Conservation (phyloP, 2,329 filamentous ascomycete species). For the Xylaria sp. region DNA sequence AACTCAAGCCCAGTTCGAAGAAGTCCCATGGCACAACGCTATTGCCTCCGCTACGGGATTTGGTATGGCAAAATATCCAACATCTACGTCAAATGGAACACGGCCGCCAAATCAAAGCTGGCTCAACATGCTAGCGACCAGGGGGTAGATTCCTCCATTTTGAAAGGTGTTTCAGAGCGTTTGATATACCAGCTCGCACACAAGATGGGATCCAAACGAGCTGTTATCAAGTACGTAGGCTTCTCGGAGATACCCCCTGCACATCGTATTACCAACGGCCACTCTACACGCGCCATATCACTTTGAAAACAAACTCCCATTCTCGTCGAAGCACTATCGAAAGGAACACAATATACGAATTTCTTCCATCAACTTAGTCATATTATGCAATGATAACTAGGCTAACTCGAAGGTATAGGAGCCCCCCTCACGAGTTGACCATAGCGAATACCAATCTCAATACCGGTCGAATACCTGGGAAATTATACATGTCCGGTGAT, state of each 20-base stretch:
- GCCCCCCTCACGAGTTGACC: background rate
- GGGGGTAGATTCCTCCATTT: background rate
- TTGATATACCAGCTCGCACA: slow-evolving; percentile 1
- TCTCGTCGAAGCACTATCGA: background rate
- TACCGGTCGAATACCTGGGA: background rate
- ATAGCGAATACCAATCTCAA: background rate
- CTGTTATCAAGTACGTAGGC: slow-evolving; percentile 4
- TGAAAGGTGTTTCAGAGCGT: slow-evolving; percentile 7
- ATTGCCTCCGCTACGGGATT: background rate
- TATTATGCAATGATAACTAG: background rate
- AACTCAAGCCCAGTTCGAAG: background rate
- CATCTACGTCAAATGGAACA: background rate
- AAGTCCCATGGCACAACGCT: background rate
- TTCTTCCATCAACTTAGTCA: too few species aligned
- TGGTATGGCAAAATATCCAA: slow-evolving; percentile 1
- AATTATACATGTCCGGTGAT: background rate
- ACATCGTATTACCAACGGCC: background rate
- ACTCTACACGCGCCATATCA: too few species aligned
- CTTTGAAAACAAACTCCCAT: too few species aligned
- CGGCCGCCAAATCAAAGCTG: background rate
- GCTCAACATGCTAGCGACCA: background rate
- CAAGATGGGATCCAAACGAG: background rate
- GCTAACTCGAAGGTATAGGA: background rate
- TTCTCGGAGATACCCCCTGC: background rate
- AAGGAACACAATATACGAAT: background rate